phyloP scores from a whole-genome alignment of 169 alveolate species.

The Cryptosporidium xiaoi region DNA sequence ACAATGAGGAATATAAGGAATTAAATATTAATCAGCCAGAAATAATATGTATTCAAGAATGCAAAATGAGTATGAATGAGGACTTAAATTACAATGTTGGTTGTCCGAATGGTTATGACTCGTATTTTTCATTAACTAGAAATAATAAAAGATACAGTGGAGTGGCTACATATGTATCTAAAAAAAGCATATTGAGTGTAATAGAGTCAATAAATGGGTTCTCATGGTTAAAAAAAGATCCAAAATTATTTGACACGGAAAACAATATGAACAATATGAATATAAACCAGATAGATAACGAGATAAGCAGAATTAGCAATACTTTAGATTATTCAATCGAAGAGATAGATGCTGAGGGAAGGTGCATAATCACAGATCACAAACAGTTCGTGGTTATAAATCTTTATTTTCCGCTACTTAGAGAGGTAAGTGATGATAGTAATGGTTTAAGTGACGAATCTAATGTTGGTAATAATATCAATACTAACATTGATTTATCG shows the following conservation, averaged over 20 bases:
- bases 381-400: slow-evolving; percentile 12
- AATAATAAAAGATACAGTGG: slow-evolving; percentile 64
- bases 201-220: slow-evolving; percentile 39
- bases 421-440: slow-evolving; percentile 6
- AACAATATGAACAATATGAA: background rate
- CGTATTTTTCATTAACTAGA: slow-evolving; percentile 31
- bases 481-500: background rate
- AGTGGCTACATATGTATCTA: slow-evolving; percentile 34
- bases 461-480: too few species aligned
- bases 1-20: background rate
- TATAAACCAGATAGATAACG: background rate
- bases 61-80: slow-evolving; percentile 44
- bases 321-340: background rate
- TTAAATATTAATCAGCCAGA: slow-evolving; percentile 6
- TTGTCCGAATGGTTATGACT: slow-evolving; percentile 27
- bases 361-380: slow-evolving; percentile 63
- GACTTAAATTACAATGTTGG: slow-evolving; percentile 32
- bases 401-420: slow-evolving; percentile 41
- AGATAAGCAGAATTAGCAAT: background rate
- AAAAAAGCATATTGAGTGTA: background rate
- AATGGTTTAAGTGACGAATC: background rate
- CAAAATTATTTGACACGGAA: slow-evolving; percentile 8
- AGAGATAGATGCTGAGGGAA: slow-evolving; percentile 35
- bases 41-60: slow-evolving; percentile 52
- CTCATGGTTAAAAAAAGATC: slow-evolving; percentile 32